These are phyloP conservation scores for Pseudocercospora musae DNA, from an alignment of 2,329 filamentous ascomycete species.

Conservation along the genomic window DNA sequence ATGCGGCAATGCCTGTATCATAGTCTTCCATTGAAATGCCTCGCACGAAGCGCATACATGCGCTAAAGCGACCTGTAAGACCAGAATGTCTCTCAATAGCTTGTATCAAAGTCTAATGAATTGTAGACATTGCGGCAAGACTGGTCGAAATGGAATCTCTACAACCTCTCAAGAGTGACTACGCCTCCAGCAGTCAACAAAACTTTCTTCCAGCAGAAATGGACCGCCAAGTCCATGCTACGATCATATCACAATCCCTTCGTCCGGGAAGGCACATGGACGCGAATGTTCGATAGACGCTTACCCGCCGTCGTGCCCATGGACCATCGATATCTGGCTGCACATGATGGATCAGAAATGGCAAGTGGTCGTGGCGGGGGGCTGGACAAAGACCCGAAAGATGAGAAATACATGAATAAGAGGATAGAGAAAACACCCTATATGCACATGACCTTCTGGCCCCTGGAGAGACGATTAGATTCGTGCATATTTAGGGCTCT, in stretches of 20 bases:
- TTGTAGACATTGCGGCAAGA: constrained; percentile 84
- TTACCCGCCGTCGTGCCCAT: constrained; percentile 82
- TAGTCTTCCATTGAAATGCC: constrained; percentile 22
- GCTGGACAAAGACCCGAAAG: constrained; percentile 37
- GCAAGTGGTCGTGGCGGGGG: constrained; percentile 83
- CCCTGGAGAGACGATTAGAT: constrained; percentile 84
- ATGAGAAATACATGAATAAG: constrained; percentile 20
- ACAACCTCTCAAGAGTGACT: constrained; percentile 67
- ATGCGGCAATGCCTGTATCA: background rate
- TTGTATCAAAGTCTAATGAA: constrained; percentile 5
- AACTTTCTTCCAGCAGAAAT: constrained; percentile 99
- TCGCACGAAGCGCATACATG: constrained; percentile 56
- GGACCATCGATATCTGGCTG: constrained; percentile 74
- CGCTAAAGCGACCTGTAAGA: constrained; percentile 50
- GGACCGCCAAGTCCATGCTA: constrained; percentile 78
- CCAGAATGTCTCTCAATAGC: background rate
- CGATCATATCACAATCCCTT: constrained; percentile 94
- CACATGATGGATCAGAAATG: constrained; percentile 75
- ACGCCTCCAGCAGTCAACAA: constrained; percentile 44
- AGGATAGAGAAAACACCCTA: constrained; percentile 65
- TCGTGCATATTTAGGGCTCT: constrained; percentile 91
- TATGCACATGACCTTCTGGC: constrained; percentile 94
- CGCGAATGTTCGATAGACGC: constrained; percentile 82
- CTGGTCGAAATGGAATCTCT: constrained; percentile 81
- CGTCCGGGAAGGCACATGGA: constrained; percentile 88